Evolutionary conservation across 2,329 filamentous ascomycete genomes (phyloP).

Genomic region (Arthroderma sp.): DNA sequence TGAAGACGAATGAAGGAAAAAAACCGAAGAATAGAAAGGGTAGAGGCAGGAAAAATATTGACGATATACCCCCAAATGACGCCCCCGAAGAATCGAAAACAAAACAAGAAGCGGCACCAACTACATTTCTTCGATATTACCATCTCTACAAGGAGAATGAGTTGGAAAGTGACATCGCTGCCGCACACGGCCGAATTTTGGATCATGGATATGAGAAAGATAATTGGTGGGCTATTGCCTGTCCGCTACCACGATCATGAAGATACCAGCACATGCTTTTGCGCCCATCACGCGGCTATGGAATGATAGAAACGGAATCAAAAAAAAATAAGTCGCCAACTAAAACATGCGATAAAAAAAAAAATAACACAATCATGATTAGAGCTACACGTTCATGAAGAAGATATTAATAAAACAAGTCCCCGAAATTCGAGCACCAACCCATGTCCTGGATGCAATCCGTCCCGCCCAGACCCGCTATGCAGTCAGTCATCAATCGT

Average conservation of each 20-base stretch:
- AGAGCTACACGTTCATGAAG: slow-evolving; percentile 20
- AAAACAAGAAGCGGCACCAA: slow-evolving; percentile 16
- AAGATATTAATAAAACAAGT: slow-evolving; percentile 18
- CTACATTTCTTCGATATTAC: slow-evolving; percentile 74
- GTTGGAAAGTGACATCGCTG: slow-evolving; percentile 63
- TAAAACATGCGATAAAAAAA: background rate
- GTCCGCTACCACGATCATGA: slow-evolving; percentile 17
- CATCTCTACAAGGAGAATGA: slow-evolving; percentile 83
- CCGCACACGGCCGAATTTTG: slow-evolving; percentile 62
- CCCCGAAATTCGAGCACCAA: slow-evolving; percentile 16
- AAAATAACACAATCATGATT: slow-evolving; percentile 13
- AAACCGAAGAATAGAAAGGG: slow-evolving; percentile 3
- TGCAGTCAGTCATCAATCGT: slow-evolving; percentile 23
- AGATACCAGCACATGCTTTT: background rate
- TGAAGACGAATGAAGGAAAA: slow-evolving; percentile 33
- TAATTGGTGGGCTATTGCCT: slow-evolving; percentile 87
- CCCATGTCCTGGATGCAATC: background rate
- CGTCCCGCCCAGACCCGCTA: slow-evolving; percentile 26
- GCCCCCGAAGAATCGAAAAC: background rate
- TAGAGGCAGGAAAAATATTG: background rate
- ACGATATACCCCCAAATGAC: background rate
- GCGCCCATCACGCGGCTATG: too few species aligned
- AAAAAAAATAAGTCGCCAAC: background rate
- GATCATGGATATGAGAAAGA: slow-evolving; percentile 88
- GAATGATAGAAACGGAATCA: background rate